phyloP scores from a whole-genome alignment of 768 basidiomycete genomes.

The Trametes cinnabarina region DNA sequence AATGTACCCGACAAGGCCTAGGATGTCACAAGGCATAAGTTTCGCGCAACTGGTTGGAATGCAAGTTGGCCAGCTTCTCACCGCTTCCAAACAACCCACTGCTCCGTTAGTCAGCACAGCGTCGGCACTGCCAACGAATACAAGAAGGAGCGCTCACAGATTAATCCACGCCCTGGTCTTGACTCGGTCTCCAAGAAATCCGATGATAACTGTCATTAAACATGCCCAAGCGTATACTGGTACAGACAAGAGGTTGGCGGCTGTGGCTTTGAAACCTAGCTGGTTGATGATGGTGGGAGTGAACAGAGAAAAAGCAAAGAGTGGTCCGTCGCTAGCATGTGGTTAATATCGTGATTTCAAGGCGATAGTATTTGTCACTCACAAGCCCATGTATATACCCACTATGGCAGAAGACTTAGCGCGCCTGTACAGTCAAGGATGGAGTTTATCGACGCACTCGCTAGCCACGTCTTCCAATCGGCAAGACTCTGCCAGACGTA shows the following conservation, averaged over 20 bases:
- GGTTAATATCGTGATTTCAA: background rate
- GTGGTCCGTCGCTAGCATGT: constrained; percentile 44
- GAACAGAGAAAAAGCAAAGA: constrained; percentile 54
- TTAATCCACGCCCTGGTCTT: constrained; percentile 60
- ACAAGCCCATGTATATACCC: constrained; percentile 74
- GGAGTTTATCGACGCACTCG: constrained; percentile 44
- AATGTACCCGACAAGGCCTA: constrained; percentile 58
- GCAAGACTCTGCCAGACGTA: constrained; percentile 59
- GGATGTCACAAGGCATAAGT: background rate
- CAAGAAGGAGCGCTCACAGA: constrained; percentile 40
- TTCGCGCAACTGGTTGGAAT: too few species aligned
- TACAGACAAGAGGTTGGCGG: constrained; percentile 72
- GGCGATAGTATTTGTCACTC: constrained; percentile 21
- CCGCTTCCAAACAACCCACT: constrained; percentile 35
- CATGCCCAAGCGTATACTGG: constrained; percentile 77
- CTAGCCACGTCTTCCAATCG: constrained; percentile 75
- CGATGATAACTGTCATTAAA: constrained; percentile 59
- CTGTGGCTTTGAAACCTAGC: constrained; percentile 65
- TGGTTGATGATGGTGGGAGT: constrained; percentile 47
- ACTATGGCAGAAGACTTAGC: constrained; percentile 38
- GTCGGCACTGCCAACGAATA: too few species aligned
- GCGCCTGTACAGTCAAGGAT: background rate
- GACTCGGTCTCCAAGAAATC: constrained; percentile 59
- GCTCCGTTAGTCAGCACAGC: too few species aligned
- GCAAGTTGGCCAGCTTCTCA: too few species aligned